Percentiles rank a stretch among this genome's conserved stretches.
Conservation (phyloP, 1,284 basidiomycete species). For the Microstroma glucosiphilum region DNA sequence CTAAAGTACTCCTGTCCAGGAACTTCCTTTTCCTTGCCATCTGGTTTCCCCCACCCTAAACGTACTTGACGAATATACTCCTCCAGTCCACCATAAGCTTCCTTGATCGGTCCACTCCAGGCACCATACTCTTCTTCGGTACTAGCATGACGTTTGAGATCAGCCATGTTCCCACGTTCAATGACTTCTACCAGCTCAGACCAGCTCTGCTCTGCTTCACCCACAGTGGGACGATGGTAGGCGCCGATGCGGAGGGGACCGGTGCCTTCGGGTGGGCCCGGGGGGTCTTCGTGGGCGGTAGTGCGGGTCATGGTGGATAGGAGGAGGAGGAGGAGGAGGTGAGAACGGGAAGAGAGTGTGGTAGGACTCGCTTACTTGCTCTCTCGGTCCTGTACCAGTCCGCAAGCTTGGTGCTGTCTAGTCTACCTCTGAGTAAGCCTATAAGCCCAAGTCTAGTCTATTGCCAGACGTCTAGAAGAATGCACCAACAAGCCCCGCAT, state of each 20-base stretch:
- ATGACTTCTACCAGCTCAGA: constrained; percentile 1
- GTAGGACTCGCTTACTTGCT: too few relatives aligned
- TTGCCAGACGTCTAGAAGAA: too few relatives aligned
- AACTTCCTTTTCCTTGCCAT: constrained; percentile 10
- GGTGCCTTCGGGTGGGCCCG: constrained; percentile 6
- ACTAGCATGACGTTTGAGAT: constrained; percentile 25
- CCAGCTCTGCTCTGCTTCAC: constrained; percentile 9
- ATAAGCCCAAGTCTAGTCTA: too few relatives aligned
- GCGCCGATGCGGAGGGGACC: constrained; percentile 12
- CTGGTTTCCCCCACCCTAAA: constrained; percentile 21
- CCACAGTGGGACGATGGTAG: neutral
- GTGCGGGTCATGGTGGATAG: neutral
- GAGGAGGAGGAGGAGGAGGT: neutral
- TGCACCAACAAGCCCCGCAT: too few relatives aligned
- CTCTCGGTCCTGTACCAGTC: too few relatives aligned
- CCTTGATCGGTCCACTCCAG: constrained; percentile 20
- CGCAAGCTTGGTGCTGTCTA: too few relatives aligned
- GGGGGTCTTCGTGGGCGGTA: neutral
- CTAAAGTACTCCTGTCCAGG: constrained; percentile 19
- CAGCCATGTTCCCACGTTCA: constrained; percentile 29
- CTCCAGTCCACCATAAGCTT: constrained; percentile 26
- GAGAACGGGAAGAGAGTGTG: too few relatives aligned
- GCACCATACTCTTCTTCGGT: constrained; percentile 32
- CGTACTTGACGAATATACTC: constrained; percentile 30
- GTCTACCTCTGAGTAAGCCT: too few relatives aligned